Conservation (phyloP, 148 eudicot genomes). For the Nyssa sinensis region DNA sequence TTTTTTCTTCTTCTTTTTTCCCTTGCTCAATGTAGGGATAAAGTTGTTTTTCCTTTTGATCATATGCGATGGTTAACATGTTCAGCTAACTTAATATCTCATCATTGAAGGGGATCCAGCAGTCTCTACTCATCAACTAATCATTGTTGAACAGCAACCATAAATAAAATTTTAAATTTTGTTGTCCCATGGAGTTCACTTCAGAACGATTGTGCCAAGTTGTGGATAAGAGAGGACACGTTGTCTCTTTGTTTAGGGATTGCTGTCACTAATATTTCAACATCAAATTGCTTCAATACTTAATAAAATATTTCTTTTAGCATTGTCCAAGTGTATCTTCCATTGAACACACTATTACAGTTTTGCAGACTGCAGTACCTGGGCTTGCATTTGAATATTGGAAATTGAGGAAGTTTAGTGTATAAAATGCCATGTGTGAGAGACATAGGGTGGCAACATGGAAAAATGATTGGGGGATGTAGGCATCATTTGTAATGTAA, state of each 20-base stretch:
- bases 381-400: neutral
- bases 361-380: constrained; percentile 10
- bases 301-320: neutral
- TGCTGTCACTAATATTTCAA: no score
- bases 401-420: neutral
- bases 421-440: constrained; percentile 7
- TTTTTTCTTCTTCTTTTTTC: neutral
- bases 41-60: no score
- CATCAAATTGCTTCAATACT: neutral
- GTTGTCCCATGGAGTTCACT: no score
- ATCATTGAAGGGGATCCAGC: no score
- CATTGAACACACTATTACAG: neutral
- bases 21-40: neutral
- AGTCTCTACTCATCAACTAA: no score
- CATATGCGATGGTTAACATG: no score
- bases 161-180: no score
- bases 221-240: no score
- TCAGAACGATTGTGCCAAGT: no score
- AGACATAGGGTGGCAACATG: constrained; percentile 18
- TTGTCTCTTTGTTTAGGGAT: no score
- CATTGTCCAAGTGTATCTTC: neutral
- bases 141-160: no score
- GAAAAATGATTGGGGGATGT: constrained; percentile 17
- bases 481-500: constrained; percentile 19
- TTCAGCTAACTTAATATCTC: no score